These are phyloP conservation scores for Backusella westeae DNA, from an alignment of 192 early-diverging fungal genomes.

Conservation along the genomic window DNA sequence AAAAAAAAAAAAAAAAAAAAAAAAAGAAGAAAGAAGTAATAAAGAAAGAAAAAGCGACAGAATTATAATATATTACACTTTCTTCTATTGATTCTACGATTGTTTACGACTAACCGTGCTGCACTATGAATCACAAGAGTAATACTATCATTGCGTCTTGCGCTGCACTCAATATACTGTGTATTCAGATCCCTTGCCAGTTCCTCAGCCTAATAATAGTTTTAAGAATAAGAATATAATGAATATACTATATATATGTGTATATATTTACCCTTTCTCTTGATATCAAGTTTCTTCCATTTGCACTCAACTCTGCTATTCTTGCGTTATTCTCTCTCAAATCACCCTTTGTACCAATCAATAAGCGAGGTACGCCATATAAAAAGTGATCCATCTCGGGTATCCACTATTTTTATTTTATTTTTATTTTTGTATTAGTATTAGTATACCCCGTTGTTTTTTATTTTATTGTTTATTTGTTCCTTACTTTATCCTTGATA, in stretches of 20 bases:
- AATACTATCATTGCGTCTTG: background rate
- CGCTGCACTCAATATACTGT: conserved; percentile 12
- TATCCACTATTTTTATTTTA: conserved; percentile 58
- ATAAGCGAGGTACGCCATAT: conserved; percentile 75
- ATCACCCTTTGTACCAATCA: conserved; percentile 92
- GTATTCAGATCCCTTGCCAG: conserved; percentile 3
- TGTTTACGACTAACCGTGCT: background rate
- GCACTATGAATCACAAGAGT: background rate
- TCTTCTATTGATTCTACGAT: background rate
- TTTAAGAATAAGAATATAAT: background rate
- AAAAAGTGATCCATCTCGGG: conserved; percentile 88
- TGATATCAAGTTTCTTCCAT: background rate
- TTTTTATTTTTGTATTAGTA: no score
- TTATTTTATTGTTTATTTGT: background rate
- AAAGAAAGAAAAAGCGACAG: background rate
- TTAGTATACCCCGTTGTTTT: background rate
- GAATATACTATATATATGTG: background rate
- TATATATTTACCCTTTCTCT: background rate
- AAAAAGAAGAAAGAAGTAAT: background rate
- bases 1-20: background rate
- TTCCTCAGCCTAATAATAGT: conserved; percentile 2
- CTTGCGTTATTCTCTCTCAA: conserved; percentile 78
- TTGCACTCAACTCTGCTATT: conserved; percentile 66
- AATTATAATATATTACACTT: background rate
- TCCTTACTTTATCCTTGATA: conserved; percentile 15